Conservation (phyloP, 441 rosid genomes). For the Pelargonium myrrhifolium region DNA sequence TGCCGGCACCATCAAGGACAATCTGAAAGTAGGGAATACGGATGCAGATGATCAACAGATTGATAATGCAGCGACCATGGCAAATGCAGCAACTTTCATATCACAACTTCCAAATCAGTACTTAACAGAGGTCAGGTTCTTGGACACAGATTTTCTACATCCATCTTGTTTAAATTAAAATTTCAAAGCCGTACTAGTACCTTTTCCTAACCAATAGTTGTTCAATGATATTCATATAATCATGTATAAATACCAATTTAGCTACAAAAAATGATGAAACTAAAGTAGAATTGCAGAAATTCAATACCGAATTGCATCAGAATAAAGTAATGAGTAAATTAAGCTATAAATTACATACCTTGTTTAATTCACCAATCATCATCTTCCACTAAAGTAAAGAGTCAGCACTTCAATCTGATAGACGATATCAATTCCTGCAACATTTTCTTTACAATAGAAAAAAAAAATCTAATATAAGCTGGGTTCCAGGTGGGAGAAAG, state of each 20-base stretch:
- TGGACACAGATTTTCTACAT: background rate
- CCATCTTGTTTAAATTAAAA: background rate
- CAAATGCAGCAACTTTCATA: constrained; percentile 52
- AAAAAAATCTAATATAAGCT: background rate
- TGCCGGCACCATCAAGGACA: constrained; percentile 51
- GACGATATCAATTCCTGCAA: background rate
- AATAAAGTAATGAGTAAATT: background rate
- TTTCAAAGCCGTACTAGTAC: background rate
- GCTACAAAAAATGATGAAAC: too few relatives aligned
- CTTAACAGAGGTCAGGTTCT: constrained; percentile 40
- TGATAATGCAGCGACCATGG: constrained; percentile 44
- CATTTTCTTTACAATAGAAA: background rate
- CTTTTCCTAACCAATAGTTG: background rate
- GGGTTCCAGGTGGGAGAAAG: constrained; percentile 52
- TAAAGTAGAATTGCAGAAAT: too few relatives aligned
- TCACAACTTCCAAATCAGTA: constrained; percentile 51
- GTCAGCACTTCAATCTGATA: background rate
- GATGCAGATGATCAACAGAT: constrained; percentile 43
- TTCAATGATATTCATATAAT: background rate
- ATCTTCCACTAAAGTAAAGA: background rate
- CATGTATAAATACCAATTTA: too few relatives aligned
- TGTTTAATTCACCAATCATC: background rate
- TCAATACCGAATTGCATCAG: too few relatives aligned
- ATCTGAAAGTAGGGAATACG: constrained; percentile 53
- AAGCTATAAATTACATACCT: background rate